These are phyloP conservation scores for Aphanoascus verrucosus DNA, from an alignment of 2,329 filamentous ascomycete species.

Conservation along the genomic window DNA sequence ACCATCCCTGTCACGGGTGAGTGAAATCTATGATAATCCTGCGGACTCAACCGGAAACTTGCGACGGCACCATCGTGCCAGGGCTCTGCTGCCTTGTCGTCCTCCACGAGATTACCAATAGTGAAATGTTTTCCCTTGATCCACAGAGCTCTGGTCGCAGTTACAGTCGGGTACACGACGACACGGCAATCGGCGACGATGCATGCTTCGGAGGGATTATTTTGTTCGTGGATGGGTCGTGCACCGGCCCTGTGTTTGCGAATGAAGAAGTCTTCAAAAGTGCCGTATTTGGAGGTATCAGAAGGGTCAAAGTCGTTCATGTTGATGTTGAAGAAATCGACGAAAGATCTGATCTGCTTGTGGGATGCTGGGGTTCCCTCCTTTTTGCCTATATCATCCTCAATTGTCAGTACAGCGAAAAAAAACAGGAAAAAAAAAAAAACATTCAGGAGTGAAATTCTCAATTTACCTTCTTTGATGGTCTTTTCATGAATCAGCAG, in stretches of 20 bases:
- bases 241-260: constrained; percentile 25
- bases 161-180: constrained; percentile 29
- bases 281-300: constrained; percentile 26
- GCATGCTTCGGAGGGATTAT: constrained; percentile 24
- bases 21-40: constrained; percentile 41
- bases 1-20: constrained; percentile 34
- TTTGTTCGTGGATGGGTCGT: constrained; percentile 22
- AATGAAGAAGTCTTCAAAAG: constrained; percentile 34
- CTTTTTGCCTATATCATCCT: constrained; percentile 15
- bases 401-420: neutral
- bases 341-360: constrained; percentile 29
- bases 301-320: constrained; percentile 32
- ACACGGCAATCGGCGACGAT: constrained; percentile 31
- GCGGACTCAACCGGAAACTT: constrained; percentile 35
- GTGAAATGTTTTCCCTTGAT: constrained; percentile 38
- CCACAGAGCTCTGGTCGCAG: constrained; percentile 29
- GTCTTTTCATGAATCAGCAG: constrained; percentile 31
- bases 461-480: constrained; percentile 21
- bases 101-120: constrained; percentile 32
- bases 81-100: constrained; percentile 22
- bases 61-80: constrained; percentile 32
- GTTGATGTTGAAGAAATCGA: constrained; percentile 30
- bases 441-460: neutral
- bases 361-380: constrained; percentile 25
- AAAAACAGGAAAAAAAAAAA: neutral